Evolutionary conservation across 1,284 basidiomycete species (phyloP).

Genomic region (Cryptococcus sp.): DNA sequence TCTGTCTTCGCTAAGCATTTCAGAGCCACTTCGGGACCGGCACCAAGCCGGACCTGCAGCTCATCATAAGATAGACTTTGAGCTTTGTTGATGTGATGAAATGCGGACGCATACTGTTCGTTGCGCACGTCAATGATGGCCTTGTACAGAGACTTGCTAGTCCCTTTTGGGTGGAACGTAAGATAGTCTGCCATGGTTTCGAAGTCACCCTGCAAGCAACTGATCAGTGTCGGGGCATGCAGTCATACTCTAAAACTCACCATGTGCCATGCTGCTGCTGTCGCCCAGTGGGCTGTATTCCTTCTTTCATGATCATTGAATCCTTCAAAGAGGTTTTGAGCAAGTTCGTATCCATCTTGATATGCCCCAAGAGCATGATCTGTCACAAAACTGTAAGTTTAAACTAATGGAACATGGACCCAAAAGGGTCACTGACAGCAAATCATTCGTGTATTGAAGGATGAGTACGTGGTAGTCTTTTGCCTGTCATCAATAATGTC

Average conservation of each 20-base stretch:
- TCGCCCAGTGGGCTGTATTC: constrained; percentile 39
- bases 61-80: constrained; percentile 43
- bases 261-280: constrained; percentile 45
- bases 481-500: constrained; percentile 22
- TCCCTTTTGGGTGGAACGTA: constrained; percentile 42
- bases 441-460: constrained; percentile 37
- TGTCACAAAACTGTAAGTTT: constrained; percentile 2
- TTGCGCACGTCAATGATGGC: constrained; percentile 44
- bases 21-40: constrained; percentile 32
- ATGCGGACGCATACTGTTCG: constrained; percentile 34
- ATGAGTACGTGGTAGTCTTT: constrained; percentile 24
- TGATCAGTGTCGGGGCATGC: background rate
- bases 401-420: background rate
- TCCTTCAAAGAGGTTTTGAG: constrained; percentile 33
- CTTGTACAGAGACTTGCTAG: constrained; percentile 45
- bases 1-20: constrained; percentile 43
- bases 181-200: constrained; percentile 43
- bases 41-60: constrained; percentile 31
- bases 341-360: constrained; percentile 35
- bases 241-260: constrained; percentile 13
- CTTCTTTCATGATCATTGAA: constrained; percentile 35
- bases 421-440: constrained; percentile 21
- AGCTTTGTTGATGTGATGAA: constrained; percentile 41
- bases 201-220: constrained; percentile 31
- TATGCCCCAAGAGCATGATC: constrained; percentile 40